phyloP scores from a whole-genome alignment of 2,329 filamentous ascomycete genomes.

The Balansia obtecta region DNA sequence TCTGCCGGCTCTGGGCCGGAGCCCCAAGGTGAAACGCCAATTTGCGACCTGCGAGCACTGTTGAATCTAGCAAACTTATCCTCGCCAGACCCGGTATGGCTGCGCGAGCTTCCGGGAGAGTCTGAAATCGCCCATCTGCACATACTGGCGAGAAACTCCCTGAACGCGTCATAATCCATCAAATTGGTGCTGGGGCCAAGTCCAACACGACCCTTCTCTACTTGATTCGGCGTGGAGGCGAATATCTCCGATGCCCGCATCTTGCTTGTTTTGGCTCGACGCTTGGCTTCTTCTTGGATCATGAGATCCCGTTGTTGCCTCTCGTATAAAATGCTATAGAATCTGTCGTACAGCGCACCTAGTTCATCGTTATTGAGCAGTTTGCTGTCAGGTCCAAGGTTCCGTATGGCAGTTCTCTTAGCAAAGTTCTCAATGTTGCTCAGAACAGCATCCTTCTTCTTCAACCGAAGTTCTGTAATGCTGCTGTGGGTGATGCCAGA shows the following conservation, averaged over 20 bases:
- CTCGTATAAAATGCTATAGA: slow-evolving; percentile 86
- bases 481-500: slow-evolving; percentile 87
- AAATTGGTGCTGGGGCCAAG: slow-evolving; percentile 78
- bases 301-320: slow-evolving; percentile 71
- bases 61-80: slow-evolving; percentile 48
- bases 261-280: slow-evolving; percentile 47
- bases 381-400: slow-evolving; percentile 92
- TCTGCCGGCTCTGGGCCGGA: slow-evolving; percentile 60
- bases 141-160: slow-evolving; percentile 83
- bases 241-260: slow-evolving; percentile 26
- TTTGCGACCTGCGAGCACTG: slow-evolving; percentile 37
- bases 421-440: slow-evolving; percentile 96
- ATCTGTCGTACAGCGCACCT: slow-evolving; percentile 82
- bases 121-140: slow-evolving; percentile 91
- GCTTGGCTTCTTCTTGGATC: slow-evolving; percentile 62
- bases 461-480: slow-evolving; percentile 76
- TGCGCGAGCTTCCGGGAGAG: slow-evolving; percentile 50
- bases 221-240: slow-evolving; percentile 30
- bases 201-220: slow-evolving; percentile 77
- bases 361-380: slow-evolving; percentile 75
- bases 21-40: slow-evolving; percentile 40
- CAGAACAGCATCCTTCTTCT: slow-evolving; percentile 88
- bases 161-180: slow-evolving; percentile 96
- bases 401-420: slow-evolving; percentile 90
- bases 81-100: slow-evolving; percentile 33